A percentile compares a stretch with the other conserved stretches of the same genome.
phyloP scores from a whole-genome alignment of 2,329 filamentous ascomycete species.

The Fonsecaea pugnacius region DNA sequence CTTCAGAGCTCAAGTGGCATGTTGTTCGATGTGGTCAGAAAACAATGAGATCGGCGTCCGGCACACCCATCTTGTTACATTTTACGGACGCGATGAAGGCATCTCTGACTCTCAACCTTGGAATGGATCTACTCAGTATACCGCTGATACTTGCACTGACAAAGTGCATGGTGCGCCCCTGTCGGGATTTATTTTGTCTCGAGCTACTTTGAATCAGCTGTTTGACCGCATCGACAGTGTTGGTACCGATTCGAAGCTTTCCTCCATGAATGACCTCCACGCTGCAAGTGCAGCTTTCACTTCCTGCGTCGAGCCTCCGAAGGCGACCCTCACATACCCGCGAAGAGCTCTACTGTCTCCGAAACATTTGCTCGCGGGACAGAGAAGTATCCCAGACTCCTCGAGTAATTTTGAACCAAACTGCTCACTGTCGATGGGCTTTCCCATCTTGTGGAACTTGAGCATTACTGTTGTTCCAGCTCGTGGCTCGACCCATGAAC shows the following conservation, averaged over 20 bases:
- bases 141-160: neutral
- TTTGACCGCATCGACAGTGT: slow-evolving; percentile 20
- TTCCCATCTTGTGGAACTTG: slow-evolving; percentile 65
- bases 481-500: slow-evolving; percentile 73
- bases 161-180: neutral
- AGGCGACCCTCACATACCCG: slow-evolving; percentile 78
- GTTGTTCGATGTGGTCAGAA: slow-evolving; percentile 67
- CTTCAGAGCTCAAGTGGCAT: slow-evolving; percentile 86
- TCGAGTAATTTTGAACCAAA: slow-evolving; percentile 72
- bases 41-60: slow-evolving; percentile 92
- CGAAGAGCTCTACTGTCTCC: slow-evolving; percentile 68
- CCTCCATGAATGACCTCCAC: slow-evolving; percentile 59
- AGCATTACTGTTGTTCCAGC: slow-evolving; percentile 82
- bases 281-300: slow-evolving; percentile 67
- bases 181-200: neutral
- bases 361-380: slow-evolving; percentile 76
- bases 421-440: slow-evolving; percentile 70
- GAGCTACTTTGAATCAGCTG: neutral
- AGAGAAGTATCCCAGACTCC: slow-evolving; percentile 72
- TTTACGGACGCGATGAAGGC: slow-evolving; percentile 93
- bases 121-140: slow-evolving; percentile 45
- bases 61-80: slow-evolving; percentile 97
- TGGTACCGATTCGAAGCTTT: slow-evolving; percentile 59
- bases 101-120: slow-evolving; percentile 68
- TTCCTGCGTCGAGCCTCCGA: slow-evolving; percentile 72